phyloP scores from a whole-genome alignment of 1,284 basidiomycete species.

The Paramarasmius palmivorus region DNA sequence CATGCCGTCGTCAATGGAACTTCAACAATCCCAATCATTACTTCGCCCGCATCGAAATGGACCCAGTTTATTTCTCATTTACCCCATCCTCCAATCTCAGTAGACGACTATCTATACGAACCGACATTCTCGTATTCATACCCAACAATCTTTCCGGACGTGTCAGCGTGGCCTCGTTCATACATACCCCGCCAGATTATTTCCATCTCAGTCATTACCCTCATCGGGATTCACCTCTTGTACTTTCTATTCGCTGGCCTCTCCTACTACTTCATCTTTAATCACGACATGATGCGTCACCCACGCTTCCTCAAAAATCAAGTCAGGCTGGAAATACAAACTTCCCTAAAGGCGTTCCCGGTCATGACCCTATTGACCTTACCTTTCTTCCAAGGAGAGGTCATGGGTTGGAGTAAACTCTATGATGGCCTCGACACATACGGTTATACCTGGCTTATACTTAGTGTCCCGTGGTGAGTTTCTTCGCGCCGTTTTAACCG shows the following conservation, averaged over 20 bases:
- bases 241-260: constrained; percentile 88
- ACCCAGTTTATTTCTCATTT: constrained; percentile 53
- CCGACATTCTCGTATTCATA: constrained; percentile 30
- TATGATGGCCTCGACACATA: constrained; percentile 80
- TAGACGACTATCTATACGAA: constrained; percentile 28
- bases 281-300: constrained; percentile 95
- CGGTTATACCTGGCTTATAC: constrained; percentile 64
- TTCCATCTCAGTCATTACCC: constrained; percentile 77
- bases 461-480: constrained; percentile 65
- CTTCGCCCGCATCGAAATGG: constrained; percentile 44
- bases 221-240: constrained; percentile 78
- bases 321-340: constrained; percentile 80
- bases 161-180: constrained; percentile 80
- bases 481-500: constrained; percentile 4
- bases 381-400: constrained; percentile 94
- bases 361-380: constrained; percentile 81
- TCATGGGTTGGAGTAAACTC: constrained; percentile 81
- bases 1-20: constrained; percentile 21
- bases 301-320: constrained; percentile 92
- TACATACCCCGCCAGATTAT: constrained; percentile 77
- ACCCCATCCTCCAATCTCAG: constrained; percentile 53
- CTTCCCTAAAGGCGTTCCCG: constrained; percentile 80
- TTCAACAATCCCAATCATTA: constrained; percentile 31
- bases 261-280: constrained; percentile 90
- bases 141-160: constrained; percentile 26